phyloP scores from a whole-genome alignment of 768 basidiomycete species.

The Pleurotus sapidus region DNA sequence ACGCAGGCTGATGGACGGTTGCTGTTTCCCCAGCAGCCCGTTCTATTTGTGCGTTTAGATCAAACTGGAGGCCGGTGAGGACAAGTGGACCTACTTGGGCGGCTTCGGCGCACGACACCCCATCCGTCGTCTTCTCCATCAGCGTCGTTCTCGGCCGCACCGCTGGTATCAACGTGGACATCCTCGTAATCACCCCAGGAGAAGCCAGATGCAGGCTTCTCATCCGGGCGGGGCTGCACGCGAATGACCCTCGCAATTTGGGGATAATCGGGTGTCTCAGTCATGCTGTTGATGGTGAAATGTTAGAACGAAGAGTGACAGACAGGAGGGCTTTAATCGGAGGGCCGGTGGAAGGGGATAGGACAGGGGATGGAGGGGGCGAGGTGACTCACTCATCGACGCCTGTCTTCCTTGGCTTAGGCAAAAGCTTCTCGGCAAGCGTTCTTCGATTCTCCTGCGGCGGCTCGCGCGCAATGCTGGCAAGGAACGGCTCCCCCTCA shows the following conservation, averaged over 20 bases:
- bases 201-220: slow-evolving; percentile 61
- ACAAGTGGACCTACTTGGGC: slow-evolving; percentile 30
- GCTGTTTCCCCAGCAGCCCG: not conserved
- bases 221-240: slow-evolving; percentile 53
- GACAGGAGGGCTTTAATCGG: not conserved
- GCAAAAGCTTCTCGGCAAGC: slow-evolving; percentile 62
- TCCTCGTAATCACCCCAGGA: slow-evolving; percentile 82
- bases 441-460: slow-evolving; percentile 31
- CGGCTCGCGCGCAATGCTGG: slow-evolving; percentile 19
- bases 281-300: slow-evolving; percentile 45
- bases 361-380: slow-evolving; percentile 12
- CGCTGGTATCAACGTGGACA: slow-evolving; percentile 35
- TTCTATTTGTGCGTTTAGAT: slow-evolving; percentile 10
- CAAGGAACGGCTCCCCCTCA: slow-evolving; percentile 21
- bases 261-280: slow-evolving; percentile 55
- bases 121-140: slow-evolving; percentile 78
- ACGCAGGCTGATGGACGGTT: not conserved
- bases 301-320: slow-evolving; percentile 4
- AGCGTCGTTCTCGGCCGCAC: slow-evolving; percentile 43
- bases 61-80: not conserved
- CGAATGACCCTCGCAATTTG: slow-evolving; percentile 67
- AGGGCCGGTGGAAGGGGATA: slow-evolving; percentile 8
- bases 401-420: slow-evolving; percentile 61
- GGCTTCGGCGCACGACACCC: slow-evolving; percentile 66
- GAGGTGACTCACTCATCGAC: slow-evolving; percentile 62